These are phyloP conservation scores for Fomitopsis betulina DNA, from an alignment of 1,284 basidiomycete species.

Conservation along the genomic window DNA sequence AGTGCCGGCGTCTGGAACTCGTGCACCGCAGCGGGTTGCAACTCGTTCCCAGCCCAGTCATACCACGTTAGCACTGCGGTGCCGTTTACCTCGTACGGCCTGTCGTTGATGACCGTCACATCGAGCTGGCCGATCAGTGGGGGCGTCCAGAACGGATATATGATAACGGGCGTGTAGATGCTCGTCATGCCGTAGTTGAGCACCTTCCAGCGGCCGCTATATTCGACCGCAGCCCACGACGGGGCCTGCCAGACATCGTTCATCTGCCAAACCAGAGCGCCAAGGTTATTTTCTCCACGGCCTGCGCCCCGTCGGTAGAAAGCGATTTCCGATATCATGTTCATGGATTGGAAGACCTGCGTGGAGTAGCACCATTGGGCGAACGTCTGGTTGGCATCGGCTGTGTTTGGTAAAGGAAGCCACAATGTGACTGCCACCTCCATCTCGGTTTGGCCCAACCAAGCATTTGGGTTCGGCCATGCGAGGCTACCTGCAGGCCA, in stretches of 20 bases:
- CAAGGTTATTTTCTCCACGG: constrained; percentile 54
- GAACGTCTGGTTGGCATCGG: constrained; percentile 51
- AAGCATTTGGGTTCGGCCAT: constrained; percentile 57
- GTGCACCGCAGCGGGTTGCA: constrained; percentile 33
- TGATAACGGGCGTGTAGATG: constrained; percentile 44
- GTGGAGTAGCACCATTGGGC: constrained; percentile 61
- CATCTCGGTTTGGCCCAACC: constrained; percentile 52
- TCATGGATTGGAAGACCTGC: constrained; percentile 53
- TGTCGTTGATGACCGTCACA: constrained; percentile 47
- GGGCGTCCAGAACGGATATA: constrained; percentile 53
- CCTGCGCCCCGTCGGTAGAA: constrained; percentile 58
- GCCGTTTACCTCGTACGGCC: constrained; percentile 45
- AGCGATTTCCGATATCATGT: constrained; percentile 53
- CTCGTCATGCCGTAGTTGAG: constrained; percentile 47
- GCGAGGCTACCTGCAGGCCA: constrained; percentile 49
- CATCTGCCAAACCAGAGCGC: constrained; percentile 58
- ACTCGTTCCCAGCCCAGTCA: constrained; percentile 44
- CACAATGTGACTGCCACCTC: constrained; percentile 45
- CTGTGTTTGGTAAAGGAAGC: constrained; percentile 49
- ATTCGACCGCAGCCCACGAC: constrained; percentile 58
- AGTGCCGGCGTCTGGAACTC: constrained; percentile 42
- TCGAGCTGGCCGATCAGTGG: constrained; percentile 41
- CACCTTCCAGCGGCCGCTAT: constrained; percentile 61
- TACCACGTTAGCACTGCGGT: constrained; percentile 53
- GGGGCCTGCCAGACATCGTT: constrained; percentile 68